Evolutionary conservation across 2,329 filamentous ascomycete species (phyloP), one percentile per base, ranked within the genome.

Genomic region (Cadophora sp.): DNA sequence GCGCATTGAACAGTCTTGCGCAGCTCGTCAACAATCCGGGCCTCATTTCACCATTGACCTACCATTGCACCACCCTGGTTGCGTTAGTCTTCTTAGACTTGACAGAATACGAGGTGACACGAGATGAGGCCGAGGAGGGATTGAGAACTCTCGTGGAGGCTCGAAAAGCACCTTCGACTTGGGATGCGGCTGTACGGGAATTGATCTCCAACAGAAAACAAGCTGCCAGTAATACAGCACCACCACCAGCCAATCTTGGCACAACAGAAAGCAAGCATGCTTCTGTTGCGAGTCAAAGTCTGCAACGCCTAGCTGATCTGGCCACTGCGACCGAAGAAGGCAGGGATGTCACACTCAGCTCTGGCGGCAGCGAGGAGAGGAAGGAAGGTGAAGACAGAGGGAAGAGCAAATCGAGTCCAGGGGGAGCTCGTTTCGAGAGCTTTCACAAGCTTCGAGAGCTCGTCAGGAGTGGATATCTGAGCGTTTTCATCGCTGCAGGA

Each of bases 1-100:
- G 88, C 6, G 87, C 87, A 29, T 83, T 84, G 68, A 85, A 89
- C 73, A 83, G 89, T 5, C 83, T 86, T 48, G 81, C 81, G n/a
- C 82, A 91, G 61, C 80, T 92, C 37, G 83, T 86, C 7, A 80
- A 81, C 34, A 86, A 86, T 50, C 78, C 83, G 4, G 84, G 85
- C 58, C 79, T 89, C 8, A 80, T 87, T 56, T 89, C 84, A 64
- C 90, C 91, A 0, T 80, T 93, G 55, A 88, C 88, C 65, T 88
- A 92, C 75, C 89, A 93, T 75, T 90, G 91, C 71, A 85, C 85
- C 64, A 84, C 84, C 14, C 81, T 92, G 11, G 83, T 85, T 1
- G 82, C 86, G 12, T 81, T 91, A 74, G 85, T 86, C n/a, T 80
- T 93, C 4, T 79, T 87, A 59, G 87, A 90, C 71, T 81, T 92